Base-by-base conservation (phyloP, 2,329 filamentous ascomycete genomes). In the Clathrospora elynae region DNA sequence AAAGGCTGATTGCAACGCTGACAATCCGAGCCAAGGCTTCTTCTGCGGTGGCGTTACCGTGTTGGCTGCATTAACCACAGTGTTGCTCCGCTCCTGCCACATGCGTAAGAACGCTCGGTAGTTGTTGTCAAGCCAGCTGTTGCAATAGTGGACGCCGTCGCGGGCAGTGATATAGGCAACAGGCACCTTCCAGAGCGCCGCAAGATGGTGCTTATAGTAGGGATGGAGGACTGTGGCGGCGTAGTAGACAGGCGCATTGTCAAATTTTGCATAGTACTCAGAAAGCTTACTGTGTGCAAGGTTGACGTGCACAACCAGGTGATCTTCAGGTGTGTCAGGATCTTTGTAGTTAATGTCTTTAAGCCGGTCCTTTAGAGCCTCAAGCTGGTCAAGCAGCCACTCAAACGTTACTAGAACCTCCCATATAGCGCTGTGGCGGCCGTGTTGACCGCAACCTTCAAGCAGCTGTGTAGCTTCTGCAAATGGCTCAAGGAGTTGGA, bases 301-400 rank as follows among this genome's bases (percentile, higher is more conserved):
- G 34, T 36, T 36, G 9, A 36, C 34, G 22, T 36, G 25, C 6
- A 17, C n/a, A 10, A 19, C 16, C 6, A 31, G 29, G 12, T 18
- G 29, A 18, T 23, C 20, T 23, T 23, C 10, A 20, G 34, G 34
- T 5, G 34, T 22, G 19, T 36, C 34, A n/a, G 19, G 34, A 16
- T 36, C 11, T 8, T 36, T 26, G 22, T 36, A 36, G 26, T 26
- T 23, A 9, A 24, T 8, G 6, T 36, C 10, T 28, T 11, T 20
- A 23, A 36, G 34, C 5, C 34, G 34, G 14, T 36, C 34, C 26
- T 36, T 26, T 4, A 20, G 34, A 5, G 16, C 34, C 14, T 36
- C 22, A 36, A 36, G 34, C 34, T 28, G 16, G 24, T 36, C 12
- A 26, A 36, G 34, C 14, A 36, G 34, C 34, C 34, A 36, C 34